These are phyloP conservation scores for Camellia japonica DNA, from an alignment of 148 eudicot species.

Conservation along the genomic window DNA sequence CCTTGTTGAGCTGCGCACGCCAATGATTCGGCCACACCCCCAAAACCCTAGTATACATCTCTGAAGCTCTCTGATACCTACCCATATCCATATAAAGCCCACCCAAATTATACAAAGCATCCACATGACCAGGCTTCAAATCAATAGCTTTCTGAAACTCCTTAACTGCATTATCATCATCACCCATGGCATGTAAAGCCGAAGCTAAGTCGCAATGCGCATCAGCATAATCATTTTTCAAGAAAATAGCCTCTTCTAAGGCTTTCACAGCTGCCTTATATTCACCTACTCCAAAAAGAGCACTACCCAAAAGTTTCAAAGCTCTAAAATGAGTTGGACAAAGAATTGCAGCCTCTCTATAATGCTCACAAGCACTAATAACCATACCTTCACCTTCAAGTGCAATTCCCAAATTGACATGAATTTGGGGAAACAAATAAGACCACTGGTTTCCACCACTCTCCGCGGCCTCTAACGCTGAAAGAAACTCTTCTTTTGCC, in stretches of 20 bases:
- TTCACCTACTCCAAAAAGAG: slow-evolving; percentile 91
- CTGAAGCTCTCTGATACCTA: slow-evolving; percentile 94
- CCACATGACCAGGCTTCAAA: slow-evolving; percentile 88
- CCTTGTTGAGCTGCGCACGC: slow-evolving; percentile 94
- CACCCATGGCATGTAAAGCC: slow-evolving; percentile 83
- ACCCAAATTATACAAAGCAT: slow-evolving; percentile 93
- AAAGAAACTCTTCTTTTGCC: slow-evolving; percentile 68
- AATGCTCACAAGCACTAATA: slow-evolving; percentile 94
- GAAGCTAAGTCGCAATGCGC: slow-evolving; percentile 97
- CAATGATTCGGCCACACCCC: slow-evolving; percentile 91
- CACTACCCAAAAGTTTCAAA: slow-evolving; percentile 96
- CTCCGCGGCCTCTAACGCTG: slow-evolving; percentile 87
- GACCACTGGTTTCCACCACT: slow-evolving; percentile 87
- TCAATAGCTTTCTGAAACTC: slow-evolving; percentile 99
- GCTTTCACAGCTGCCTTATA: slow-evolving; percentile 94
- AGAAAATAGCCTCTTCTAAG: slow-evolving; percentile 85
- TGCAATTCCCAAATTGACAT: slow-evolving; percentile 90
- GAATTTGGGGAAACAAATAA: slow-evolving; percentile 87
- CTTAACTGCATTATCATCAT: slow-evolving; percentile 89
- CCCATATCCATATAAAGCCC: slow-evolving; percentile 99
- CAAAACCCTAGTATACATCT: slow-evolving; percentile 96
- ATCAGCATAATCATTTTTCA: slow-evolving; percentile 91
- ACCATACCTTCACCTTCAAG: slow-evolving; percentile 94
- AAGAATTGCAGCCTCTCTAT: slow-evolving; percentile 92
- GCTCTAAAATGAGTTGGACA: slow-evolving; percentile 95